These are phyloP conservation scores for Fusarium graminum DNA, from an alignment of 2,329 filamentous ascomycete species.

Conservation along the genomic window DNA sequence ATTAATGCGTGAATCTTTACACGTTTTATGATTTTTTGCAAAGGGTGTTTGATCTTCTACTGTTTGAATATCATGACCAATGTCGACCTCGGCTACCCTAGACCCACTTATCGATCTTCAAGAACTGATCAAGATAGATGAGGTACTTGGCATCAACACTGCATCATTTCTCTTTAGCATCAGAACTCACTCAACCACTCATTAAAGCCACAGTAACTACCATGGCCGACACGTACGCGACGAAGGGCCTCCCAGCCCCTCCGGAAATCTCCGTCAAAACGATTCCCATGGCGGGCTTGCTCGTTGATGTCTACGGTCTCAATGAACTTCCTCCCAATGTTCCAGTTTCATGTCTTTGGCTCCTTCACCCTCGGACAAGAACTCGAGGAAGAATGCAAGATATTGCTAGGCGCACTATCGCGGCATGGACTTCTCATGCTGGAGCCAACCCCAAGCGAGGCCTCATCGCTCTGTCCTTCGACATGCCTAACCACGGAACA, in stretches of 20 bases:
- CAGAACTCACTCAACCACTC: neutral
- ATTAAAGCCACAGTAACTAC: neutral
- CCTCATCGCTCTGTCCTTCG: conserved; percentile 86
- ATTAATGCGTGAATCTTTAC: too few relatives aligned
- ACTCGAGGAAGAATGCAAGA: conserved; percentile 80
- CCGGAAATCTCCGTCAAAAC: conserved; percentile 72
- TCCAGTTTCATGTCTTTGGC: conserved; percentile 85
- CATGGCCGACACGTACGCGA: conserved; percentile 51
- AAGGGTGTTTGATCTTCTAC: neutral
- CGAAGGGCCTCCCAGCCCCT: conserved; percentile 56
- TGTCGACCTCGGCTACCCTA: conserved; percentile 29
- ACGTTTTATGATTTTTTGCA: too few relatives aligned
- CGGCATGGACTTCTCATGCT: conserved; percentile 71
- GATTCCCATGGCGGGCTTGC: conserved; percentile 81
- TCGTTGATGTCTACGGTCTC: conserved; percentile 84
- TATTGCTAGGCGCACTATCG: conserved; percentile 76
- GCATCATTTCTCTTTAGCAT: neutral
- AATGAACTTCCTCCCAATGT: conserved; percentile 72
- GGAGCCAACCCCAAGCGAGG: conserved; percentile 59
- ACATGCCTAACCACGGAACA: conserved; percentile 92
- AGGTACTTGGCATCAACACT: neutral
- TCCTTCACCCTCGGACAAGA: conserved; percentile 84
- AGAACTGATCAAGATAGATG: neutral
- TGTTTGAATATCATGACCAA: conserved; percentile 1
- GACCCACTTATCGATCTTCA: conserved; percentile 34